Percentiles rank a stretch among this genome's conserved stretches.
Conservation (phyloP, 306 rosid genomes). For the Hippophae tibetana region DNA sequence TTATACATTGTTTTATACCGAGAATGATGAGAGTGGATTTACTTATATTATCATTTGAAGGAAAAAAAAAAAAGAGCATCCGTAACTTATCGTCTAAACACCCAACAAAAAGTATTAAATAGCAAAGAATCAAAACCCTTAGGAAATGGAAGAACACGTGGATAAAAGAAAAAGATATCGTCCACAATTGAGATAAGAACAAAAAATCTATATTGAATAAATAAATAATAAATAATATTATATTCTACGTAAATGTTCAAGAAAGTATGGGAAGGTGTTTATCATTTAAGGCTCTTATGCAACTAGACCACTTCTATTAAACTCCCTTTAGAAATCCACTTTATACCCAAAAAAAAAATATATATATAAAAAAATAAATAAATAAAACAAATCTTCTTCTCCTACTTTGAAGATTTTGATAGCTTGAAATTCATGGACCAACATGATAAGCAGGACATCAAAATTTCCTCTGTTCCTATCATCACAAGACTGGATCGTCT, state of each 20-base stretch:
- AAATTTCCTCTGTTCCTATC: constrained; percentile 21
- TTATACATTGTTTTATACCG: too few species aligned
- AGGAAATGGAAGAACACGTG: too few species aligned
- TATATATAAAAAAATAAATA: background rate
- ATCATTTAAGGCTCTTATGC: background rate
- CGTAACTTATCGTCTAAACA: too few species aligned
- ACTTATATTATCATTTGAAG: too few species aligned
- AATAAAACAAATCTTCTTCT: background rate
- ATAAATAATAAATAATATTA: too few species aligned
- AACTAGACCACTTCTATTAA: background rate
- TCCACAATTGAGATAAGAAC: too few species aligned
- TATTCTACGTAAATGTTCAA: background rate
- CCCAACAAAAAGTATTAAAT: too few species aligned
- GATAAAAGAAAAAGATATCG: too few species aligned
- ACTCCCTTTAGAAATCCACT: background rate
- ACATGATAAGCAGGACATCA: constrained; percentile 10
- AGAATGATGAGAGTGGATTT: too few species aligned
- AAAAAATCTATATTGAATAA: too few species aligned
- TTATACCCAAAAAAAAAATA: background rate
- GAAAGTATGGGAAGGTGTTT: constrained; percentile 21
- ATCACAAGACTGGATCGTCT: constrained; percentile 30
- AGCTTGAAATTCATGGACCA: constrained; percentile 6
- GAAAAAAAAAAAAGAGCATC: too few species aligned
- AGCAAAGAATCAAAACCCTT: too few species aligned
- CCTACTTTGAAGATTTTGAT: background rate